Base-by-base conservation (phyloP, 1,139 yeast species). In the Taphrina deformans region DNA sequence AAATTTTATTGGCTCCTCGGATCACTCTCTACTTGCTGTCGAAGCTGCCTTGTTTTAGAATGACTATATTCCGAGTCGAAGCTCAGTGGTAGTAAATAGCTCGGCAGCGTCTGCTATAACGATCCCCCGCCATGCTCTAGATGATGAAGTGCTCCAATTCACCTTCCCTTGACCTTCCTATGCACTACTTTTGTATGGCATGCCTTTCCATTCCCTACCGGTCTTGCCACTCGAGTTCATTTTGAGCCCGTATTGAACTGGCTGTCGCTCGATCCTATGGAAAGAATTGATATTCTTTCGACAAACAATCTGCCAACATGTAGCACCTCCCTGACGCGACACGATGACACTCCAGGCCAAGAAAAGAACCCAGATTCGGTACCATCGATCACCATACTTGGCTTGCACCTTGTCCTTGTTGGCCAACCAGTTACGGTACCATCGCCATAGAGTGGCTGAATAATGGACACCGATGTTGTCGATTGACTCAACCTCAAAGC, bases 371-470 rank as follows among this genome's bases (percentile, higher is more conserved):
- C 97, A 90, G 77, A 90, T 89, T 78, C 96, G 86, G 79, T 81
- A 91, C 97, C 97, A 90, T 79, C 86, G 87, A 72, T 83, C 79
- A 72, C 97, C 97, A 74, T 91, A 90, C 79, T 88, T 89, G 80
- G 84, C 83, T 68, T 86, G 81, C 69, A 84, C 90, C 75, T 84
- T 80, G 65, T 89, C 93, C 78, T 83, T 84, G 85, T 90, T 90
- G 69, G 87, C 87, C 72, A 88, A 76, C 97, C 97, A 90, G 84
- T 90, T 91, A 77, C 95, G 82, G 84, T 91, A 91, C 97, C 97
- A 90, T 79, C 87, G 85, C 92, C 95, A 89, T 74, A 90, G 80
- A 66, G 97, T 90, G 59, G 93, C 90, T 67, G 96, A 88, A 80
- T 90, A 90, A 76, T 89, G 93, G 66, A 90, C 96, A 76, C 97